Conservation (phyloP, 202 grass and related monocot species). For the Eragrostis tef region DNA sequence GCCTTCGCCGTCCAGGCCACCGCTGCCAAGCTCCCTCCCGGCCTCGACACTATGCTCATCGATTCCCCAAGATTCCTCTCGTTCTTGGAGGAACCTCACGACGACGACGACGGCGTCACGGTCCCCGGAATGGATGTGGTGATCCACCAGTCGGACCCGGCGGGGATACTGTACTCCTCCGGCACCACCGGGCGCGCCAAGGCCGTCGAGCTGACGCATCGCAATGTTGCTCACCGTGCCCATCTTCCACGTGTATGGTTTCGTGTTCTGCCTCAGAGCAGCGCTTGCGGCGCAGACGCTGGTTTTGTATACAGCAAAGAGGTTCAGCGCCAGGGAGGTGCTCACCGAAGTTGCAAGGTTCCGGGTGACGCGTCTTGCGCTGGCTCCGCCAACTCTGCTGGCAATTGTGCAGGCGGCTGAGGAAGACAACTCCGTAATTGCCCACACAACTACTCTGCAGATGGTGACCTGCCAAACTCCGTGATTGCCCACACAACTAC, state of each 20-base stretch:
- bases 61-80: conserved; percentile 6
- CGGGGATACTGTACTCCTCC: conserved; percentile 67
- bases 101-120: background rate
- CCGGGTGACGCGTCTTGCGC: conserved; percentile 41
- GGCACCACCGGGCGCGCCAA: conserved; percentile 73
- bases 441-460: conserved; percentile 35
- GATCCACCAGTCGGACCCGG: conserved; percentile 57
- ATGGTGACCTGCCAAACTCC: conserved; percentile 20
- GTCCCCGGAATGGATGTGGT: background rate
- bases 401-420: conserved; percentile 53
- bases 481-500: background rate
- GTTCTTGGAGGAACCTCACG: conserved; percentile 14
- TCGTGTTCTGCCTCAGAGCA: conserved; percentile 47
- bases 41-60: background rate
- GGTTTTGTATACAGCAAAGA: conserved; percentile 48
- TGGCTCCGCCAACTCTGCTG: conserved; percentile 63
- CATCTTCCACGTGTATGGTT: conserved; percentile 69
- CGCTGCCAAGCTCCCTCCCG: conserved; percentile 38
- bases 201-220: conserved; percentile 64
- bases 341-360: conserved; percentile 44
- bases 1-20: conserved; percentile 55
- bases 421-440: conserved; percentile 8
- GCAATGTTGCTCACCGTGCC: conserved; percentile 67
- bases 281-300: conserved; percentile 37
- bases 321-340: conserved; percentile 50